Conservation (phyloP, 345 rosid species). For the Euclidium syriacum region DNA sequence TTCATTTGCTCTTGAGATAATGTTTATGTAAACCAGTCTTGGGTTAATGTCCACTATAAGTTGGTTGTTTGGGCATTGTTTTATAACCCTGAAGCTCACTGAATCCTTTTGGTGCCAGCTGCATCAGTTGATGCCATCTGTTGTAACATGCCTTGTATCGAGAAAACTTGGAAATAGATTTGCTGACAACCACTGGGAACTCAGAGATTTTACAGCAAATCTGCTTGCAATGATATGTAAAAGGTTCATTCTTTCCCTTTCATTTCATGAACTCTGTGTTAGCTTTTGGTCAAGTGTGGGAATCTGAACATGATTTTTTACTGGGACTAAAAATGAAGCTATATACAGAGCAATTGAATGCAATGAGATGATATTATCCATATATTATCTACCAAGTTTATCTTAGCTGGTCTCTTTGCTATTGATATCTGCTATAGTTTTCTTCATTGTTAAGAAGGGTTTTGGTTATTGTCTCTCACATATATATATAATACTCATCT, state of each 20-base stretch:
- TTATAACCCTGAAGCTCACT: constrained; percentile 7
- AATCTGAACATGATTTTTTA: constrained; percentile 3
- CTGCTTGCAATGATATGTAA: constrained; percentile 84
- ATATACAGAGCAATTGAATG: not conserved
- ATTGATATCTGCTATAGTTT: not conserved
- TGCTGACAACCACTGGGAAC: constrained; percentile 97
- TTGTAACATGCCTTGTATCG: constrained; percentile 94
- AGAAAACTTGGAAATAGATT: constrained; percentile 86
- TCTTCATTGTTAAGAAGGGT: not conserved
- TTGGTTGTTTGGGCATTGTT: not conserved
- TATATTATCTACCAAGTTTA: not conserved
- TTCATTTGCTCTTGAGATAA: not conserved
- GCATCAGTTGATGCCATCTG: constrained; percentile 99
- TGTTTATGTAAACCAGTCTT: not conserved
- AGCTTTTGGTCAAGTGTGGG: not conserved
- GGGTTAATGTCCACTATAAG: not conserved
- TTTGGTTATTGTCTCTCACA: not conserved
- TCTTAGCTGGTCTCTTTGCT: not conserved
- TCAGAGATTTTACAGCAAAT: constrained; percentile 81
- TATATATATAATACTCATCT: not conserved
- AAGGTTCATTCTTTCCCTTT: constrained; percentile 48
- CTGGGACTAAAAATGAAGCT: not conserved
- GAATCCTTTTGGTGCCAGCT: constrained; percentile 53
- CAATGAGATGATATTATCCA: not conserved
- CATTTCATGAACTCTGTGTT: not conserved